Percentiles rank a stretch among this genome's conserved stretches.
Evolutionary conservation across 148 eudicot genomes (phyloP).

Genomic region (Pouteria glomerata): DNA sequence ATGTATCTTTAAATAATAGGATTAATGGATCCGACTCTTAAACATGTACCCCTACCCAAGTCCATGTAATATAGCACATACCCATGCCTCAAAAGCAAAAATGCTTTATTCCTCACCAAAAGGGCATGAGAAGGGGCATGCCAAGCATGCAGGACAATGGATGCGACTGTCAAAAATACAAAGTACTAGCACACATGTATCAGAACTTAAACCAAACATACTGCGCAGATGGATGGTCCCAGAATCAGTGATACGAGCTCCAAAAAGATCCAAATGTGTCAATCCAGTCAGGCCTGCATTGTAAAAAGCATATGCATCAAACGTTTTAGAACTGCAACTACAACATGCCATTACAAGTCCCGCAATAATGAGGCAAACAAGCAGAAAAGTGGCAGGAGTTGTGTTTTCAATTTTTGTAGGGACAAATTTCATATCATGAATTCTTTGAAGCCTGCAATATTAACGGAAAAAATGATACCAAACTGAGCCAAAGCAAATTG

Average conservation of each 20-base stretch:
- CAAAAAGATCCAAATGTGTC: slow-evolving; percentile 95
- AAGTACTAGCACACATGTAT: background rate
- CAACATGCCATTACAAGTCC: background rate
- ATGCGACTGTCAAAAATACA: background rate
- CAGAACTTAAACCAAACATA: slow-evolving; percentile 20
- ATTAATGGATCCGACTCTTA: too few species aligned
- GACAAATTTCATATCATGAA: too few species aligned
- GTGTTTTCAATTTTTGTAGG: too few species aligned
- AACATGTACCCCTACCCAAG: too few species aligned
- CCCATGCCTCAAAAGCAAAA: background rate
- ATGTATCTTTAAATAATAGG: too few species aligned
- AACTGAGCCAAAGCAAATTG: background rate
- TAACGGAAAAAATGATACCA: background rate
- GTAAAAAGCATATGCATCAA: background rate
- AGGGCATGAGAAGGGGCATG: background rate
- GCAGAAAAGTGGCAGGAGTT: too few species aligned
- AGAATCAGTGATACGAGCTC: slow-evolving; percentile 78
- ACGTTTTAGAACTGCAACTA: background rate
- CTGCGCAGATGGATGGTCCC: slow-evolving; percentile 60
- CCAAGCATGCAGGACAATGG: background rate
- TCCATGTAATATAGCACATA: too few species aligned
- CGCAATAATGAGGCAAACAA: background rate
- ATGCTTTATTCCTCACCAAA: background rate
- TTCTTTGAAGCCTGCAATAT: background rate
- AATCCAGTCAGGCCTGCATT: slow-evolving; percentile 79